Evolutionary conservation across 1,139 yeast genomes (phyloP), one percentile per base, ranked within the genome.

Genomic region (Groenewaldozyma sp.): DNA sequence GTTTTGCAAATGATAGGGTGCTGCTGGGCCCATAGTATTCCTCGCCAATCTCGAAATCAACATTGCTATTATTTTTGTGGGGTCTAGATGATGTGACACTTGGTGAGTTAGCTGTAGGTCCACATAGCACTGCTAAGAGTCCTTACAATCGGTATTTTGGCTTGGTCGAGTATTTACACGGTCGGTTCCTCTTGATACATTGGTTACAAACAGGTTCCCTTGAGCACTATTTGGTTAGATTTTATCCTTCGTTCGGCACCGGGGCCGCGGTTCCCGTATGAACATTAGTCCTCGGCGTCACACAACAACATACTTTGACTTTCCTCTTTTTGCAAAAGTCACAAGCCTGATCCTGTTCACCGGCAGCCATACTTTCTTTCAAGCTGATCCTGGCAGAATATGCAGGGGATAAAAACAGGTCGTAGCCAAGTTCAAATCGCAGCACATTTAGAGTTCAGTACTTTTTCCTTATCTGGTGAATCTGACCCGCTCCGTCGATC

Each of bases 321-420:
- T 28, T 28, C n/a, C 31, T 28, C 31, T 14, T 28, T 13, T 14
- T n/a, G 31, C 31, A 28, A 28, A 7, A 13, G n/a, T 28, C 18
- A 13, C 31, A 28, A 9, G 31, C 31, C n/a, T n/a, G n/a, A n/a
- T n/a, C n/a, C n/a, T n/a, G n/a, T n/a, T n/a, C n/a, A n/a, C n/a
- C n/a, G n/a, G n/a, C n/a, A n/a, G n/a, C n/a, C n/a, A n/a, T n/a
- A n/a, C n/a, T n/a, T n/a, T n/a, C n/a, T n/a, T n/a, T n/a, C n/a
- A n/a, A n/a, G n/a, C n/a, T n/a, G n/a, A n/a, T n/a, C n/a, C n/a
- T n/a, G n/a, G n/a, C n/a, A n/a, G n/a, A n/a, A n/a, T n/a, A n/a
- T n/a, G n/a, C n/a, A n/a, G n/a, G n/a, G n/a, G n/a, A n/a, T n/a
- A n/a, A n/a, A n/a, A n/a, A n/a, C n/a, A n/a, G n/a, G n/a, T n/a